A percentile compares a stretch with the other conserved stretches of the same genome.
These are phyloP conservation scores for Chytridiales sp. DNA, from an alignment of 371 early-diverging fungal species.

Conservation along the genomic window DNA sequence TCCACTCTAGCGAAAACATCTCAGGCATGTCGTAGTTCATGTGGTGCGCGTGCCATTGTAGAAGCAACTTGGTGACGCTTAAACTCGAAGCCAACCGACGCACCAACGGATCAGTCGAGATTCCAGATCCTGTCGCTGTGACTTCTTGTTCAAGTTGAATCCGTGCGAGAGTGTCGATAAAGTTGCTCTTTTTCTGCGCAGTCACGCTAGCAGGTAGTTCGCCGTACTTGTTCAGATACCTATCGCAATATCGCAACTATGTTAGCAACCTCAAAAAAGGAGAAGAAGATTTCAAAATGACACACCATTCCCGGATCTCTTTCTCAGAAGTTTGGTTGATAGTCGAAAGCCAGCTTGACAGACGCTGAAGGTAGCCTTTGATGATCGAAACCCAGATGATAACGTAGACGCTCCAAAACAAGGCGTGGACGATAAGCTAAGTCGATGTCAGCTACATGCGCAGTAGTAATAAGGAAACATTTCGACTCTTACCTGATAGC, in stretches of 20 bases:
- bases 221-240: conserved; percentile 2
- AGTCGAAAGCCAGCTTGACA: conserved; percentile 1
- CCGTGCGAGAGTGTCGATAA: not conserved
- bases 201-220: not conserved
- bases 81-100: not conserved
- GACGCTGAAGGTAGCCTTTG: not conserved
- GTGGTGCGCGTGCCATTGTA: conserved; percentile 9
- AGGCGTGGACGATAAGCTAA: conserved; percentile 10
- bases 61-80: conserved; percentile 1
- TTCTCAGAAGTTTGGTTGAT: conserved; percentile 8
- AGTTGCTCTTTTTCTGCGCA: not conserved
- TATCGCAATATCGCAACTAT: no score
- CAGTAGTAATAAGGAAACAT: not conserved
- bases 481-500: conserved; percentile 5
- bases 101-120: conserved; percentile 1
- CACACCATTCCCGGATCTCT: conserved; percentile 4
- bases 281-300: not conserved
- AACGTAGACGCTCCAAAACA: conserved; percentile 14
- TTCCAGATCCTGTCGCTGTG: not conserved
- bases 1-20: conserved; percentile 10
- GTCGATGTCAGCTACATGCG: not conserved
- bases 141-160: conserved; percentile 4
- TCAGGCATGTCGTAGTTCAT: conserved; percentile 9
- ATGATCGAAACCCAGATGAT: conserved; percentile 3
- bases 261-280: not conserved